Percentiles rank a stretch among this genome's conserved stretches.
These are phyloP conservation scores for Linum trigynum DNA, from an alignment of 345 rosid species.

Conservation along the genomic window DNA sequence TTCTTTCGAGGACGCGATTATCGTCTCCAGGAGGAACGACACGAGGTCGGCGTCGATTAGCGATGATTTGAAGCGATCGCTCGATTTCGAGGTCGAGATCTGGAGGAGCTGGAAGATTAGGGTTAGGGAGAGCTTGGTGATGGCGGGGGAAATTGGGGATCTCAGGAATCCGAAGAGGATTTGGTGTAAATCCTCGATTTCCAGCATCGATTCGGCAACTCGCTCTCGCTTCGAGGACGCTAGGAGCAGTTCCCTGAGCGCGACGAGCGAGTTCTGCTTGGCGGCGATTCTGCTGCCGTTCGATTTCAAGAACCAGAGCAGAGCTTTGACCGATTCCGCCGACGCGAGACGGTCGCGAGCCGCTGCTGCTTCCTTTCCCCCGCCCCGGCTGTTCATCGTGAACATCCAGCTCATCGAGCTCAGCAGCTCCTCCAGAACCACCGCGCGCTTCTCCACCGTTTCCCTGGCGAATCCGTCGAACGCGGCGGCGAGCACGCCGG, in stretches of 20 bases:
- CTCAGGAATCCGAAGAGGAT: constrained; percentile 19
- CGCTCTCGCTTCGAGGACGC: constrained; percentile 9
- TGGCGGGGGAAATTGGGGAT: constrained; percentile 20
- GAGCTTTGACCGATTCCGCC: constrained; percentile 19
- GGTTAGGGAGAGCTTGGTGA: constrained; percentile 32
- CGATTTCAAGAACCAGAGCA: constrained; percentile 27
- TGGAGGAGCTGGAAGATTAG: constrained; percentile 28
- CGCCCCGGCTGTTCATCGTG: constrained; percentile 16
- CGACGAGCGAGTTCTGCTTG: constrained; percentile 23
- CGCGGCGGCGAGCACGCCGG: constrained; percentile 19
- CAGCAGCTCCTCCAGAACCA: constrained; percentile 28
- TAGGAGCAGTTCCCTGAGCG: constrained; percentile 21
- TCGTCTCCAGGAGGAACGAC: constrained; percentile 19
- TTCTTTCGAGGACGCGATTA: constrained; percentile 19
- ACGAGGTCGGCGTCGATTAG: constrained; percentile 30
- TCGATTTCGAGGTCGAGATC: background rate
- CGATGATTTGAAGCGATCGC: constrained; percentile 8
- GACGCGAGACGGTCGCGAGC: constrained; percentile 24
- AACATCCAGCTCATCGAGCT: constrained; percentile 29
- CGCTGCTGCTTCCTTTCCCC: constrained; percentile 5
- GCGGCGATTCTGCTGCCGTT: background rate
- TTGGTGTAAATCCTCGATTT: constrained; percentile 19
- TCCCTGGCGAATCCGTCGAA: constrained; percentile 29
- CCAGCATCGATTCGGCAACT: constrained; percentile 11
- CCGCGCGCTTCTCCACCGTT: constrained; percentile 12